A percentile compares a stretch with the other conserved stretches of the same genome.
phyloP scores from a whole-genome alignment of 1,139 yeast species.

The Hanseniaspora uvarum region DNA sequence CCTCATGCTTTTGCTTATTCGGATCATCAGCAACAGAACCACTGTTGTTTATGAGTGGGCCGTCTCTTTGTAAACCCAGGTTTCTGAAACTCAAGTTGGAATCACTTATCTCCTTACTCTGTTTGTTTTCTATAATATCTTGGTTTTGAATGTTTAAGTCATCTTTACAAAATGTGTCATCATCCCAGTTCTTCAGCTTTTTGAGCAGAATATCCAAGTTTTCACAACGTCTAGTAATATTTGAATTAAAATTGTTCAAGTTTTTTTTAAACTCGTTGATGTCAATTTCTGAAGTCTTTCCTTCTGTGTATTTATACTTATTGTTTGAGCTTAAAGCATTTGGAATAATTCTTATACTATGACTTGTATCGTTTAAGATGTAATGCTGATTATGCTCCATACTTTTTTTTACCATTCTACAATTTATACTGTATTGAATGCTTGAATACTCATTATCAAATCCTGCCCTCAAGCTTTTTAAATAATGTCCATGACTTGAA shows the following conservation, averaged over 20 bases:
- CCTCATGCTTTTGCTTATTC: not conserved
- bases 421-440: conserved; percentile 9
- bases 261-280: not conserved
- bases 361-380: conserved; percentile 24
- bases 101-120: not conserved
- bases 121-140: conserved; percentile 12
- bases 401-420: conserved; percentile 7
- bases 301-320: conserved; percentile 10
- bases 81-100: not conserved
- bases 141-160: conserved; percentile 7
- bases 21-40: not conserved
- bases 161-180: not conserved
- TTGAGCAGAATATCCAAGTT: conserved; percentile 2
- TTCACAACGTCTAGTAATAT: not conserved
- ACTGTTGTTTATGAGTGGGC: not conserved
- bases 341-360: conserved; percentile 10
- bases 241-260: not conserved
- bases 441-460: conserved; percentile 9
- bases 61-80: conserved; percentile 5
- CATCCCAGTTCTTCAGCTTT: conserved; percentile 13
- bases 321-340: conserved; percentile 11
- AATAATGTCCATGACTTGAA: conserved; percentile 2
- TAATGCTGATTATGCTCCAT: conserved; percentile 18
- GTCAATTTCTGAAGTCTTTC: not conserved
- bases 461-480: not conserved